A percentile compares a stretch with the other conserved stretches of the same genome.
Evolutionary conservation across 441 rosid species (phyloP).

Genomic region (Adansonia grandidieri): DNA sequence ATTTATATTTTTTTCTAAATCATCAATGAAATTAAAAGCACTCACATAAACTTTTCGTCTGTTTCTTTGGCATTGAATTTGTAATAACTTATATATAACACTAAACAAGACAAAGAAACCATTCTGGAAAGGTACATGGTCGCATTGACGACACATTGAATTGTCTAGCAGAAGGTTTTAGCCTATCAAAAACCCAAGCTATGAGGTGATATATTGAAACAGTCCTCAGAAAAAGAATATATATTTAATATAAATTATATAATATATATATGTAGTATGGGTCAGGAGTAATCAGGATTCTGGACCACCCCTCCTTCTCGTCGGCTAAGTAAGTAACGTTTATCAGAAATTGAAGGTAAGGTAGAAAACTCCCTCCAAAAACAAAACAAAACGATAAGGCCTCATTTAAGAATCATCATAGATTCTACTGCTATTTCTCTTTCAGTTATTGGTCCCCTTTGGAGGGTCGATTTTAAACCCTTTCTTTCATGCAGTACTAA

Average conservation of each 20-base stretch:
- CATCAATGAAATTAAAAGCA: not conserved
- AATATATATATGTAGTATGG: too few relatives aligned
- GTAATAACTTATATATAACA: constrained; percentile 24
- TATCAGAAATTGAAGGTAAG: constrained; percentile 19
- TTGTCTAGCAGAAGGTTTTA: not conserved
- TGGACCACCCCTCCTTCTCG: constrained; percentile 3
- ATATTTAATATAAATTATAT: too few relatives aligned
- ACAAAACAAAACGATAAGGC: too few relatives aligned
- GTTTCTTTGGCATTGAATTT: constrained; percentile 35
- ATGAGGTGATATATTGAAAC: not conserved
- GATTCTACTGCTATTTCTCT: constrained; percentile 8
- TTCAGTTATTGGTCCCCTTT: not conserved
- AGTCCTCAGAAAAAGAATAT: not conserved
- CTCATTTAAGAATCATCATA: not conserved
- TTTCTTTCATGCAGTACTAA: not conserved
- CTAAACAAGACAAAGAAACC: constrained; percentile 51
- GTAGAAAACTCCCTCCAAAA: not conserved
- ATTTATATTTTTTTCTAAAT: not conserved
- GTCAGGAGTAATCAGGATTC: too few relatives aligned
- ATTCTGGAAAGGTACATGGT: constrained; percentile 23
- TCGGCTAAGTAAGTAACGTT: constrained; percentile 12
- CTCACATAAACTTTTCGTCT: constrained; percentile 18
- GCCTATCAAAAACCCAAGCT: constrained; percentile 13
- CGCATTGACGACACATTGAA: not conserved
- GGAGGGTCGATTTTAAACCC: not conserved